Base-by-base conservation (phyloP, 2,329 filamentous ascomycete genomes). In the Colletotrichum eleusines region DNA sequence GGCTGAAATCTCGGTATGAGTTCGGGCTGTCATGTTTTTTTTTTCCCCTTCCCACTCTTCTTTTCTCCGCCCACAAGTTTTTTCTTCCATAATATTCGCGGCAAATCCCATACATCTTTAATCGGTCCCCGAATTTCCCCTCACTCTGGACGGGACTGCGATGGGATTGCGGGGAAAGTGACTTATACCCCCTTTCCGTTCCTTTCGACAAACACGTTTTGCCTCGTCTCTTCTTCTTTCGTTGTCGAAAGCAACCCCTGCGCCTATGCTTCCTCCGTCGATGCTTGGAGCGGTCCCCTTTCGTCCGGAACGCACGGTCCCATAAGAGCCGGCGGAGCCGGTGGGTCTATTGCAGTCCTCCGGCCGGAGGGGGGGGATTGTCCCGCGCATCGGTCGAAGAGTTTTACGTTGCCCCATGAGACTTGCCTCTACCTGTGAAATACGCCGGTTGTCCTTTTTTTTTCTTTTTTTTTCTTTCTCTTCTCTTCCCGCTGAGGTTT, bases 1-100 rank as follows among this genome's bases (percentile, higher is more conserved):
- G 64, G 69, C 69, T 71, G 69, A 71, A 71, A 63, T 53, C 69
- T 71, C 69, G 69, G 69, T 38, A 68, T 68, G 64, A 63, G 53
- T 59, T 71, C 69, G 69, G 69, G 38, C 31, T 68, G 68, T 71
- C 53, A 71, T 71, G 18, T 38, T 62, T 6, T 33, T 31, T 14
- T 5, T 44, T 51, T 3, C 40, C n/a, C 3, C 2, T 44, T 28
- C 18, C 3, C 31, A 33, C 40, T 1, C 4, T n/a, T n/a, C 8
- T 51, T 9, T 58, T 7, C n/a, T 5, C 28, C 23, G 35, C 7
- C 38, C 2, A 16, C n/a, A 38, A 33, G 23, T 44, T 66, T 67
- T 44, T 16, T 5, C n/a, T n/a, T n/a, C n/a, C n/a, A n/a, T n/a
- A n/a, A n/a, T n/a, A n/a, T n/a, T n/a, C n/a, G n/a, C n/a, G n/a